Percentiles rank a stretch among this genome's conserved stretches.
Conservation (phyloP, 768 basidiomycete genomes). For the Hericium alpestre region DNA sequence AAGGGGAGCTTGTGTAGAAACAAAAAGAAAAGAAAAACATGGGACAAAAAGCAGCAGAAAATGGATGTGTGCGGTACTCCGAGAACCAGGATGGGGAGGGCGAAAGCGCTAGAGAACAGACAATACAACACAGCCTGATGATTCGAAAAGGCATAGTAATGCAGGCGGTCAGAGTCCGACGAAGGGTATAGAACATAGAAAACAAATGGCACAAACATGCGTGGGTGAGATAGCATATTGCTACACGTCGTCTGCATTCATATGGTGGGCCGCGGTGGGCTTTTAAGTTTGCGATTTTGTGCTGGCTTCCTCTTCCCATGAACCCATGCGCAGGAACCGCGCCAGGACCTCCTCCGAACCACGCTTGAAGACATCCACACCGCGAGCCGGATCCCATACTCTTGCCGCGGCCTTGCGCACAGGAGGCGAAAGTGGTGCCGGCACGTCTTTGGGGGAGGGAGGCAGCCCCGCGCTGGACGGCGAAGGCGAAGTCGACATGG, state of each 20-base stretch:
- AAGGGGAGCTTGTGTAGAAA: not conserved
- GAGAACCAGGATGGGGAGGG: too few species aligned
- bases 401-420: constrained; percentile 38
- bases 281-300: not conserved
- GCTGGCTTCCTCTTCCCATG: constrained; percentile 49
- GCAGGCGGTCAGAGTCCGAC: not conserved
- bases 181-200: too few species aligned
- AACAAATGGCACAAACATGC: too few species aligned
- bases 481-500: constrained; percentile 27
- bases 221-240: too few species aligned
- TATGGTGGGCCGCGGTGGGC: too few species aligned
- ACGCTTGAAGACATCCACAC: constrained; percentile 76
- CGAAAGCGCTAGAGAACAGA: too few species aligned
- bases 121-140: too few species aligned
- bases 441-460: constrained; percentile 30
- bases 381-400: constrained; percentile 80
- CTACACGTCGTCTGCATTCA: too few species aligned
- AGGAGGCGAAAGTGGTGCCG: constrained; percentile 17
- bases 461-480: constrained; percentile 45
- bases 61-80: too few species aligned
- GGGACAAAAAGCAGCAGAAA: not conserved
- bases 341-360: constrained; percentile 82
- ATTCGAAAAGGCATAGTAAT: not conserved
- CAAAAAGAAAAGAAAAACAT: not conserved
- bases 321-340: constrained; percentile 70